Conservation (phyloP, 305 asterid species). For the Rubia tinctorum region DNA sequence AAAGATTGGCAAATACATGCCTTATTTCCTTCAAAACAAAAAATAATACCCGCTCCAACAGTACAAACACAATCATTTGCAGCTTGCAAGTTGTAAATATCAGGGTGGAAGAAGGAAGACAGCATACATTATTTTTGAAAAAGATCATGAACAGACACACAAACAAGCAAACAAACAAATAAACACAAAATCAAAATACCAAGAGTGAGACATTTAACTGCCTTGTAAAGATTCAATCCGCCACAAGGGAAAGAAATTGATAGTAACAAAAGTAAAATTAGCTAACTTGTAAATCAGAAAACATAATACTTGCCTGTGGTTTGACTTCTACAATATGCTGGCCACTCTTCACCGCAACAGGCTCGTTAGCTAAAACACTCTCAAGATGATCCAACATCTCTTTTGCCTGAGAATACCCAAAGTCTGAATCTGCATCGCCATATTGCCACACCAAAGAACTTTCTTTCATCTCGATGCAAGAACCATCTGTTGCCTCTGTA, state of each 20-base stretch:
- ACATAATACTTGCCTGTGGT: conserved; percentile 64
- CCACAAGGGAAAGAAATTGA: conserved; percentile 1
- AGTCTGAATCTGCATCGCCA: conserved; percentile 81
- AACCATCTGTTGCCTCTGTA: conserved; percentile 95
- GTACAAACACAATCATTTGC: background rate
- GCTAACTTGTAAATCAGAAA: conserved; percentile 6
- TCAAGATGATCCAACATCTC: conserved; percentile 96
- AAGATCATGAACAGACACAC: background rate
- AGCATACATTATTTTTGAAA: background rate
- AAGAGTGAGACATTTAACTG: background rate
- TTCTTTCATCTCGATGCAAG: conserved; percentile 81
- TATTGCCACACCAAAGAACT: conserved; percentile 97
- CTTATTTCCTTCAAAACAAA: background rate
- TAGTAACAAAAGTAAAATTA: too few species aligned
- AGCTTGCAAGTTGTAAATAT: background rate
- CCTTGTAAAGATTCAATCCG: background rate
- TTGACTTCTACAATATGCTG: conserved; percentile 92
- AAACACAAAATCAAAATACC: background rate
- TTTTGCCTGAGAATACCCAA: conserved; percentile 93
- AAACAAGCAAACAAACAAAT: background rate
- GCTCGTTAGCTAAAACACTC: conserved; percentile 91
- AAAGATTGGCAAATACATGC: background rate
- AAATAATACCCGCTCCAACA: background rate
- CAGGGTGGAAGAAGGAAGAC: background rate
- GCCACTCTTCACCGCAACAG: conserved; percentile 92